These are phyloP conservation scores for Fusarium proliferatum DNA, from an alignment of 2,329 filamentous ascomycete genomes.

Conservation along the genomic window DNA sequence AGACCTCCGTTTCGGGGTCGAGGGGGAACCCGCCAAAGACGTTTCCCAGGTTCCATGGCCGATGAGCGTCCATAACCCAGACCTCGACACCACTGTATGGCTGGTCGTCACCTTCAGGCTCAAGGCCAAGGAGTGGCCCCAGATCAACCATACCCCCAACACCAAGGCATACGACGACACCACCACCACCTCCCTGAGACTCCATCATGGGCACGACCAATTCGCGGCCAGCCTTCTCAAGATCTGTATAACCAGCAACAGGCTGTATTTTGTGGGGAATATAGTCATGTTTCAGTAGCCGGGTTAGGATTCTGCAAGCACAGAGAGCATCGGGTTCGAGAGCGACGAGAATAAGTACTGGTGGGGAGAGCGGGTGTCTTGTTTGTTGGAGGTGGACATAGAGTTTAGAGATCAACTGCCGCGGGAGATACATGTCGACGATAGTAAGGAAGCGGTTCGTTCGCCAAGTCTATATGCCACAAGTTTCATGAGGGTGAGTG, in stretches of 20 bases:
- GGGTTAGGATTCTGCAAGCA: constrained; percentile 92
- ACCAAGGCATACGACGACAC: constrained; percentile 90
- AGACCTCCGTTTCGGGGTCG: constrained; percentile 61
- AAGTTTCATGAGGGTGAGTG: constrained; percentile 43
- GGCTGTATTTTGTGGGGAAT: constrained; percentile 98
- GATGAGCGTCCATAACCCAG: constrained; percentile 91
- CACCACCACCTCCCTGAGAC: constrained; percentile 83
- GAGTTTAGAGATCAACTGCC: constrained; percentile 86
- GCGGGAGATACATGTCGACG: constrained; percentile 88
- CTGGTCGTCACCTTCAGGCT: constrained; percentile 70
- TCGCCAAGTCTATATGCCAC: constrained; percentile 26
- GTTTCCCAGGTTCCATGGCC: constrained; percentile 95
- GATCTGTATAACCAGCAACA: constrained; percentile 90
- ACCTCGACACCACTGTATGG: constrained; percentile 88
- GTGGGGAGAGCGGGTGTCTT: constrained; percentile 89
- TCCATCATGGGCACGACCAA: constrained; percentile 89
- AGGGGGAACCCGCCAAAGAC: constrained; percentile 82
- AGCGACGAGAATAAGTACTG: constrained; percentile 89
- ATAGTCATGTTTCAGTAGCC: constrained; percentile 95
- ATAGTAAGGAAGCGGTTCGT: constrained; percentile 17
- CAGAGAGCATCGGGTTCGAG: constrained; percentile 96
- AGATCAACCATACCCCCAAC: constrained; percentile 93
- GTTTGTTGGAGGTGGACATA: constrained; percentile 89
- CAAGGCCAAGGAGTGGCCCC: constrained; percentile 79
- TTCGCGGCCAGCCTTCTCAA: constrained; percentile 81